phyloP scores from a whole-genome alignment of 805 yeast genomes.

The Aciculoconidium aculeatum region DNA sequence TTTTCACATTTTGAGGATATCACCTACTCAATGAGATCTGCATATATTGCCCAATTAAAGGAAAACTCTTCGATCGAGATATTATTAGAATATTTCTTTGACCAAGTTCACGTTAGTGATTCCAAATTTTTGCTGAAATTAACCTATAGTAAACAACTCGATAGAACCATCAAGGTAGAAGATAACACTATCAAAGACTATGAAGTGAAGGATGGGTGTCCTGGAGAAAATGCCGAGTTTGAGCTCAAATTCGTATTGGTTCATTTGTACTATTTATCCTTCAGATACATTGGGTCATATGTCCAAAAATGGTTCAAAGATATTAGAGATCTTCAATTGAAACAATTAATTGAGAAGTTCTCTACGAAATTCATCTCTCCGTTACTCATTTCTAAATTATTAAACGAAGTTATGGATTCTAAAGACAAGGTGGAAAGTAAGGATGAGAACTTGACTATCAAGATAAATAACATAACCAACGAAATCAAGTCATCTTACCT shows the following conservation, averaged over 20 bases:
- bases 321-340: constrained; percentile 62
- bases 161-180: constrained; percentile 7
- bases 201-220: constrained; percentile 13
- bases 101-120: constrained; percentile 41
- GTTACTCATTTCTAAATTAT: constrained; percentile 49
- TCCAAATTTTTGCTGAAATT: constrained; percentile 16
- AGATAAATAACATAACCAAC: constrained; percentile 51
- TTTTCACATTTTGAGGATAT: constrained; percentile 58
- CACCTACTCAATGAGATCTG: constrained; percentile 56
- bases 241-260: constrained; percentile 39
- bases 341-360: constrained; percentile 55
- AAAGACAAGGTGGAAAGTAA: constrained; percentile 24
- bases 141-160: constrained; percentile 6
- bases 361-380: constrained; percentile 62
- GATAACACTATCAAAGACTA: constrained; percentile 17
- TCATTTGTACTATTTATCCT: constrained; percentile 46
- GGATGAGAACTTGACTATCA: constrained; percentile 50
- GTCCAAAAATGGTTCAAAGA: constrained; percentile 67
- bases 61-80: constrained; percentile 35
- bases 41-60: constrained; percentile 55
- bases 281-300: constrained; percentile 49
- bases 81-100: constrained; percentile 51
- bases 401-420: constrained; percentile 43
- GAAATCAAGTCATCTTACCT: constrained; percentile 70
- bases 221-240: constrained; percentile 16